Evolutionary conservation across 352 stramenopile species (phyloP), one percentile per base, ranked within the genome.

Genomic region (Stramenopiles sp.): DNA sequence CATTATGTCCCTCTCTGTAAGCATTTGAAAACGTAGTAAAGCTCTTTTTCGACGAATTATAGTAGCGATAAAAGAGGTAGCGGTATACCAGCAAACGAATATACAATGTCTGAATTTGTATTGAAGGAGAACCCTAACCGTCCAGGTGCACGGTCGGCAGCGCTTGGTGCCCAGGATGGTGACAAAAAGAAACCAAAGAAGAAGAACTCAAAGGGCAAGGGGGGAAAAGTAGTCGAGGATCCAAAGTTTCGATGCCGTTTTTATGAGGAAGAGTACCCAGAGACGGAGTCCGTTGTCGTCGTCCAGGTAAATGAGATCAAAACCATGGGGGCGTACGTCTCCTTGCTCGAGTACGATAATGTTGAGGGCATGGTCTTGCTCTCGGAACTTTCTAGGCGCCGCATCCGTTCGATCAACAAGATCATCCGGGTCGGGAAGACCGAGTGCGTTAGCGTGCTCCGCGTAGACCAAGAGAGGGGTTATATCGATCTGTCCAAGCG

Each of bases 401-500:
- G 96, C 76, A 99, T 99, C 81, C 93, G 96, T 18, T 98, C 90
- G 73, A 99, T 99, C 84, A 98, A 99, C 83, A 99, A 99, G 85
- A 85, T 99, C 32, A 98, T 99, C 78, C 90, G 95, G 35, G 94
- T 99, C n/a, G 95, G 96, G 77, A 94, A 97, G 78, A 98, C 98
- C 81, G 96, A 99, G 84, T 93, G 98, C 68, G 95, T 97, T 35
- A 98, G 98, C 93, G 96, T 99, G 63, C 84, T 99, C 49, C 91
- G 96, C 86, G 96, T 99, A 3, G 96, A 99, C 84, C 97, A 98
- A 82, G 95, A 99, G 78, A 99, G 99, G 86, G 92, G 96, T 32
- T 99, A 99, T 86, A 99, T 99, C 81, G 96, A 99, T 90, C 82
- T 99, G 74, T 97, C 89, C 63, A 99, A 99, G 83, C 91, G 96